A percentile compares a stretch with the other conserved stretches of the same genome.
Evolutionary conservation across 305 asterid genomes (phyloP).

Genomic region (Caryopteris hybrid): DNA sequence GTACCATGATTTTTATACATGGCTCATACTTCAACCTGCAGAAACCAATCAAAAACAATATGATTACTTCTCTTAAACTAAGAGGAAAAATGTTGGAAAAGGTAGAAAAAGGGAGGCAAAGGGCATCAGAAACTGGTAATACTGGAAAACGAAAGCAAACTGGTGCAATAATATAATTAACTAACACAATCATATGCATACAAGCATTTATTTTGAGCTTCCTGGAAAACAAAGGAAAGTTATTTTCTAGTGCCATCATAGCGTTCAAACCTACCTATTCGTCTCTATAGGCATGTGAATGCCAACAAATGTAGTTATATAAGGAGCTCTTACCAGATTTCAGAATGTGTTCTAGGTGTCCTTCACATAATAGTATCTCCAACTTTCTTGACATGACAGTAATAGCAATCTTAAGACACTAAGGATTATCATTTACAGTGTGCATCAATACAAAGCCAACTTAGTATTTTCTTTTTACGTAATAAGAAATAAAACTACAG

Average conservation of each 20-base stretch:
- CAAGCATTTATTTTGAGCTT: neutral
- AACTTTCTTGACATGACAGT: neutral
- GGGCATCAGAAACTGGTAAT: neutral
- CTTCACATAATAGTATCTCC: neutral
- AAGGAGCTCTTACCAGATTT: neutral
- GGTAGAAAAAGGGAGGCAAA: neutral
- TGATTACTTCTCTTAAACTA: too few relatives aligned
- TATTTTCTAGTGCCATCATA: neutral
- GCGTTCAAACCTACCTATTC: neutral
- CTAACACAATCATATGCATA: too few relatives aligned
- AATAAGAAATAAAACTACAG: neutral
- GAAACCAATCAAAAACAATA: neutral
- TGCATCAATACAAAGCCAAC: neutral
- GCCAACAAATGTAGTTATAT: neutral
- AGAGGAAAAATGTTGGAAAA: too few relatives aligned
- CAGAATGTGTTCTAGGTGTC: neutral
- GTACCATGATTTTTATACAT: neutral
- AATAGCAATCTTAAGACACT: neutral
- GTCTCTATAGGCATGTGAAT: neutral
- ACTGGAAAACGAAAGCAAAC: neutral
- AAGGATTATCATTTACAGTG: neutral
- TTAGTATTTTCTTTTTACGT: neutral
- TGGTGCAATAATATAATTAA: too few relatives aligned
- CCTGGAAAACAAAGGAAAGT: neutral
- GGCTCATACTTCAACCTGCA: conserved; percentile 21